These are phyloP conservation scores for Cardiosporidium cionae DNA, from an alignment of 169 alveolate species.

Conservation along the genomic window DNA sequence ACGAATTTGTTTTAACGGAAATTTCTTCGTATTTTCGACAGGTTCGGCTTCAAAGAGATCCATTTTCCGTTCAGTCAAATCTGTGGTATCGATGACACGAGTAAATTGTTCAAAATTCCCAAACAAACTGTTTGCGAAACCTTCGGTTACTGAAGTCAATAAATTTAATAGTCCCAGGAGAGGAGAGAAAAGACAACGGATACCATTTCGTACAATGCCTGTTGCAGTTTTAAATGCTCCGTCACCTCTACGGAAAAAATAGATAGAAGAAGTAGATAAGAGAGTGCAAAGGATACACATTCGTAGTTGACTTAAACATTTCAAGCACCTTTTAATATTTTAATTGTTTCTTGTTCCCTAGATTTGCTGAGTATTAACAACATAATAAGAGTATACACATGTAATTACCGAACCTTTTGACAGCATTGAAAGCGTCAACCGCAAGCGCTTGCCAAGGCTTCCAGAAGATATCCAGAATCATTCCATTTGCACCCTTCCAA, in stretches of 20 bases:
- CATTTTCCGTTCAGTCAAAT: no score
- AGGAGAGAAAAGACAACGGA: conserved; percentile 63
- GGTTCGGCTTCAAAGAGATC: no score
- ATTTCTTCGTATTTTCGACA: no score
- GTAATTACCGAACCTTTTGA: no score
- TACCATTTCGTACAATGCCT: conserved; percentile 20
- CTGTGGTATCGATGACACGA: no score
- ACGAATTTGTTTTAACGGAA: no score
- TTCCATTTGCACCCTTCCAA: conserved; percentile 74
- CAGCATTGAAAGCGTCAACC: conserved; percentile 49
- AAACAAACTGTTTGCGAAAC: conserved; percentile 72
- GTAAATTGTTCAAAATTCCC: conserved; percentile 84
- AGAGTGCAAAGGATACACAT: no score
- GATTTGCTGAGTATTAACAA: no score
- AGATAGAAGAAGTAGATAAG: neutral
- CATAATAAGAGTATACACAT: no score
- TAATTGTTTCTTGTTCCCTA: no score
- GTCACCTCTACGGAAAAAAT: conserved; percentile 27
- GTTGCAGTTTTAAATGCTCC: conserved; percentile 25
- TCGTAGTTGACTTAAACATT: no score
- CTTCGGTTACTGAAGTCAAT: conserved; percentile 73
- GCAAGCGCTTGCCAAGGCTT: conserved; percentile 75
- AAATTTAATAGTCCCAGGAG: conserved; percentile 70
- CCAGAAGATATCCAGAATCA: conserved; percentile 66
- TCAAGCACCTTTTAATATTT: no score